phyloP scores from a whole-genome alignment of 2,329 filamentous ascomycete species.

The Colletotrichum graminicola region DNA sequence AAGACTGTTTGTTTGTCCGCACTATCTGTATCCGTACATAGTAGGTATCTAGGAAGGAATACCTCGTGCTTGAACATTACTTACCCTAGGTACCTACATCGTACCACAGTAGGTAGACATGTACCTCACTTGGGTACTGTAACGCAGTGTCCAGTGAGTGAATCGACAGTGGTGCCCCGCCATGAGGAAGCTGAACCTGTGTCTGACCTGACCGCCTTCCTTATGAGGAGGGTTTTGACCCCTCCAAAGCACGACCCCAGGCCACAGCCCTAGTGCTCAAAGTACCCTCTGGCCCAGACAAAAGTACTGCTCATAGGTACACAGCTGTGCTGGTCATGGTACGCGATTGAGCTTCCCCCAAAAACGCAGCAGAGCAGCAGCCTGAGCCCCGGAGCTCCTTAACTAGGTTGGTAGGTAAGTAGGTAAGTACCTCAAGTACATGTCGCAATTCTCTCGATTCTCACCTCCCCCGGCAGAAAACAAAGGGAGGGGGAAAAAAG shows the following conservation, averaged over 20 bases:
- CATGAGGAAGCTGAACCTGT: background rate
- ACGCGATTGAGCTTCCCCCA: background rate
- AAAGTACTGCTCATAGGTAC: too few relatives aligned
- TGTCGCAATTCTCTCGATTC: too few relatives aligned
- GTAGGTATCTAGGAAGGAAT: background rate
- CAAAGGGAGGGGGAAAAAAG: background rate
- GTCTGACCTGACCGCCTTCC: constrained; percentile 20
- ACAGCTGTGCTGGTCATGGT: background rate
- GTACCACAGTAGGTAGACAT: background rate
- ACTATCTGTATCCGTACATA: too few relatives aligned
- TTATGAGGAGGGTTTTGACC: background rate
- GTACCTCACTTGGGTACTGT: background rate
- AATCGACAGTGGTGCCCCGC: constrained; percentile 7
- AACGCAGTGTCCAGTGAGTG: background rate
- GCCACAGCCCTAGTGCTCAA: constrained; percentile 26
- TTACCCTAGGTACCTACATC: too few relatives aligned
- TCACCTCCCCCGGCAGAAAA: constrained; percentile 18
- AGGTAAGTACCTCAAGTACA: background rate
- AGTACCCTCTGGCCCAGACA: background rate
- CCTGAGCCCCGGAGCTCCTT: background rate
- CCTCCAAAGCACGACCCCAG: constrained; percentile 13
- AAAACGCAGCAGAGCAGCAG: too few relatives aligned
- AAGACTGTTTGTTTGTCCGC: background rate
- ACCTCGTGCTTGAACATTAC: too few relatives aligned
- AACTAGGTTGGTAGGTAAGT: background rate